Conservation (phyloP, 352 stramenopile species). For the Phytophthora sp. region DNA sequence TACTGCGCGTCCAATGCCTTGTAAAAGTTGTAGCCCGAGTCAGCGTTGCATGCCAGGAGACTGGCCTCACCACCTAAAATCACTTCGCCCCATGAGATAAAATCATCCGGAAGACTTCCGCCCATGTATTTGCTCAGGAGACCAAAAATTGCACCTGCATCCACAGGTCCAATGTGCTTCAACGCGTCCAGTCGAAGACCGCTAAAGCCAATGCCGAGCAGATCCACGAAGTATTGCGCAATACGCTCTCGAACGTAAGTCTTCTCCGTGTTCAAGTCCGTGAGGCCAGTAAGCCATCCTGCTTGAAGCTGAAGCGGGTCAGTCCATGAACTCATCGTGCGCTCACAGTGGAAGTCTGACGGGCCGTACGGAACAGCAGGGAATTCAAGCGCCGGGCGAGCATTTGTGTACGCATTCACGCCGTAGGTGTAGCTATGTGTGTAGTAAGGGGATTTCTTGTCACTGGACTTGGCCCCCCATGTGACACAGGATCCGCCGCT, state of each 20-base stretch:
- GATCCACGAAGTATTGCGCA: constrained; percentile 74
- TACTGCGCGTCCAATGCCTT: constrained; percentile 55
- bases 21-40: constrained; percentile 73
- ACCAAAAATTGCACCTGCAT: constrained; percentile 59
- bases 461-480: constrained; percentile 48
- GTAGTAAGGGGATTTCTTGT: constrained; percentile 50
- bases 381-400: constrained; percentile 57
- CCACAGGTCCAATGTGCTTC: constrained; percentile 66
- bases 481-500: constrained; percentile 32
- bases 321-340: constrained; percentile 42
- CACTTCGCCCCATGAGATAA: constrained; percentile 68
- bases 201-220: constrained; percentile 71
- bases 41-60: constrained; percentile 59
- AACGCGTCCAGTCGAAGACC: constrained; percentile 70
- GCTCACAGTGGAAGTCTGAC: constrained; percentile 73
- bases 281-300: constrained; percentile 53
- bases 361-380: constrained; percentile 63
- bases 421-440: constrained; percentile 54
- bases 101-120: constrained; percentile 61
- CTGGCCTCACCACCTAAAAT: constrained; percentile 43
- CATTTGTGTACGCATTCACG: constrained; percentile 50
- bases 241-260: constrained; percentile 67
- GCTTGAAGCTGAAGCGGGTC: constrained; percentile 44
- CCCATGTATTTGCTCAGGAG: constrained; percentile 63
- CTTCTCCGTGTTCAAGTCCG: constrained; percentile 67